Conservation (phyloP, 441 rosid genomes). For the Syzygium malaccense region DNA sequence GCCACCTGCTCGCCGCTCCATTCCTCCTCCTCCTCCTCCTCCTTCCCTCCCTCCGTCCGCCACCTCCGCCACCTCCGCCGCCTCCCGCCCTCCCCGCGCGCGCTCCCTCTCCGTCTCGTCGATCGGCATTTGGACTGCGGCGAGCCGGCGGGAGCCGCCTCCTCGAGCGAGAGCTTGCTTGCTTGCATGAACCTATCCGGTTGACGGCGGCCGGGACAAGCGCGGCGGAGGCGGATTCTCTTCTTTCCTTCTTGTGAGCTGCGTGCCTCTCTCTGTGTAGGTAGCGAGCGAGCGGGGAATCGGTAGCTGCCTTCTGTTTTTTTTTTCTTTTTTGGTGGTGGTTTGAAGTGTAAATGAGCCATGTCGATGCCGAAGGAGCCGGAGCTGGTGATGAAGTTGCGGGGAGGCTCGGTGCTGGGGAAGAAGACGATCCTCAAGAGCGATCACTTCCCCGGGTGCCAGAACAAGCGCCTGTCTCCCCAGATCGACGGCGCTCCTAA, state of each 20-base stretch:
- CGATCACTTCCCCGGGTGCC: slow-evolving; percentile 99
- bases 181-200: neutral
- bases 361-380: slow-evolving; percentile 87
- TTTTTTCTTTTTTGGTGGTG: neutral
- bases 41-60: neutral
- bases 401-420: slow-evolving; percentile 96
- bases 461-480: slow-evolving; percentile 83
- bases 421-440: slow-evolving; percentile 95
- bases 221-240: neutral
- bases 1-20: neutral
- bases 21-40: neutral
- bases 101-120: neutral
- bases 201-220: neutral
- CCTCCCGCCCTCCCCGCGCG: neutral
- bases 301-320: neutral
- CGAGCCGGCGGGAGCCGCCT: neutral
- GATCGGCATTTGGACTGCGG: neutral
- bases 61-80: neutral
- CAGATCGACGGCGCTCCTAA: slow-evolving; percentile 99
- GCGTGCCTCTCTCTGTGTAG: neutral
- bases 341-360: slow-evolving; percentile 9
- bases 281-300: neutral
- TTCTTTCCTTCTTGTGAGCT: neutral
- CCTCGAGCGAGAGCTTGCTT: neutral
- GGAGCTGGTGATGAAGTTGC: slow-evolving; percentile 85